A percentile compares a stretch with the other conserved stretches of the same genome.
Conservation (phyloP, 345 rosid species). For the Citrus inodora region DNA sequence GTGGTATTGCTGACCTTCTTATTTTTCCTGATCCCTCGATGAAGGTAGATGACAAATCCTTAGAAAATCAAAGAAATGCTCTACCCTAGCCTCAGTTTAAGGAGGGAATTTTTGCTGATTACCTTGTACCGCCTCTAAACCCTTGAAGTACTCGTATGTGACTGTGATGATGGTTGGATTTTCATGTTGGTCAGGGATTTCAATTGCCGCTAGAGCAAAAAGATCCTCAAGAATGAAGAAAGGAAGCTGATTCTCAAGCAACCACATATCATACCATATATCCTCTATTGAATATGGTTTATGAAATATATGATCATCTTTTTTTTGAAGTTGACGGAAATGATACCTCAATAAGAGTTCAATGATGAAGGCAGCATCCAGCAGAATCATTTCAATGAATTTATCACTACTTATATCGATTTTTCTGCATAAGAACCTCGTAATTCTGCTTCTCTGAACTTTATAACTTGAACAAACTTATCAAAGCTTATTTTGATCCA, state of each 20-base stretch:
- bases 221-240: constrained; percentile 9
- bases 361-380: constrained; percentile 13
- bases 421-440: constrained; percentile 10
- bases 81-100: background rate
- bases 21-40: background rate
- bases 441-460: background rate
- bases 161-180: background rate
- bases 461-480: background rate
- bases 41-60: background rate
- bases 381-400: constrained; percentile 1
- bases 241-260: constrained; percentile 17
- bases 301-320: background rate
- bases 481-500: background rate
- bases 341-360: background rate
- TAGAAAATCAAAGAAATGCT: background rate
- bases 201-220: background rate
- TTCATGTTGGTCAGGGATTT: background rate
- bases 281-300: background rate
- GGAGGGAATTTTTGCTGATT: background rate
- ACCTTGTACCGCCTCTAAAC: background rate
- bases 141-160: background rate
- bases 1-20: background rate
- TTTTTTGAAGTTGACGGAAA: background rate
- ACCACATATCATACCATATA: background rate
- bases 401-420: background rate